Base-by-base conservation (phyloP, 2,329 filamentous ascomycete species). In the Xylariaceae sp. region DNA sequence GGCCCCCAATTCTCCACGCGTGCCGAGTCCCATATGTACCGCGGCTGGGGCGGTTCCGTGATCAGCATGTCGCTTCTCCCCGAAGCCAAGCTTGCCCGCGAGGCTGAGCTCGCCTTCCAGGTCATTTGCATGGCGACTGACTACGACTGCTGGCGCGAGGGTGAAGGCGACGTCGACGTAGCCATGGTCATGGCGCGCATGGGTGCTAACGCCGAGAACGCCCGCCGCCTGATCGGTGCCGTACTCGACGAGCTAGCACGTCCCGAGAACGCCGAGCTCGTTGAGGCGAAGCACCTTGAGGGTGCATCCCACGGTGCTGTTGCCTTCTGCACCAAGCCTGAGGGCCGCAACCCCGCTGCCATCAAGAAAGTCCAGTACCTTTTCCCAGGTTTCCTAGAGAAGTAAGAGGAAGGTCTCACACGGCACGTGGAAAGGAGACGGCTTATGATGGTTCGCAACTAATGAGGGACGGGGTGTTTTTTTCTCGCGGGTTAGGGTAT, bases 81-180 rank as follows among this genome's bases (percentile, higher is more conserved):
- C 26, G 94, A 99, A 76, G 88, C 92, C 48, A 99, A 99, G 79
- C 85, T 99, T 26, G 94, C 94, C 7, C 86, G 89, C 51, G 94
- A 99, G 76, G 94, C 94, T 29, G 94, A 99, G 77, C 88, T 99
- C 65, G 88, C 87, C 37, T 97, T 97, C 74, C 91, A 95, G 76
- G 95, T 96, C 83, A 95, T 99, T 68, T 96, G 92, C 79, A 99
- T 99, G 94, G 89, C 90, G 35, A 99, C 94, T 31, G 94, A 99
- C 77, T 99, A 99, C 72, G 94, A 99, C 77, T 97, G 92, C 83
- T 99, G 94, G 94, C 88, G 91, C 69, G 87, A 84, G 55, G 89
- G 55, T 41, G 57, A 58, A 44, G 57, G 55, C 27, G 58, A 88
- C 61, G 94, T 99, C 59, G 91, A 91, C 59, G 94, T 99, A 27